Percentiles rank a stretch among this genome's conserved stretches.
These are phyloP conservation scores for Cystobasidium onofrii DNA, from an alignment of 768 basidiomycete genomes.

Conservation along the genomic window DNA sequence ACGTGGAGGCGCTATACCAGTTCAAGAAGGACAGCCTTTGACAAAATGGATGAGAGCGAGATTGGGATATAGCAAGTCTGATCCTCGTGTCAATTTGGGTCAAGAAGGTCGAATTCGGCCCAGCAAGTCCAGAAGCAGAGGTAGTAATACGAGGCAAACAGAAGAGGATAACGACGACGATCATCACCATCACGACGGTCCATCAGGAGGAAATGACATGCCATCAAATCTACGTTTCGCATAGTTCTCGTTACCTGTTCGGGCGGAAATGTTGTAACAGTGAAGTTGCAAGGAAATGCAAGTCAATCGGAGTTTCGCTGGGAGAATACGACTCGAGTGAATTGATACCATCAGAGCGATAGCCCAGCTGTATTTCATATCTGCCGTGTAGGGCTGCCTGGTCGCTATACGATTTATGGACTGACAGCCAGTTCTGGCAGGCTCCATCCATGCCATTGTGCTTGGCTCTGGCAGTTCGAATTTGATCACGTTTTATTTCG, in stretches of 20 bases:
- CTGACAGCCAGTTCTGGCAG: too few relatives aligned
- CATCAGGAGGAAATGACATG: conserved; percentile 51
- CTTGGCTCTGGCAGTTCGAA: too few relatives aligned
- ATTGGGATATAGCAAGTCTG: background rate
- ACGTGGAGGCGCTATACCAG: conserved; percentile 15
- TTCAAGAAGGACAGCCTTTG: background rate
- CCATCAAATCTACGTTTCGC: conserved; percentile 54
- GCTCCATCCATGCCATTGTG: too few relatives aligned
- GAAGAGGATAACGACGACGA: conserved; percentile 45
- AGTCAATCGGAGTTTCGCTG: background rate
- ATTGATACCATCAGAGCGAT: too few relatives aligned
- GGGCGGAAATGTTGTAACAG: background rate
- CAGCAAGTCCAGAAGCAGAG: conserved; percentile 42
- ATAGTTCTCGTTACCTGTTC: conserved; percentile 34
- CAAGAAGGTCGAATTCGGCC: conserved; percentile 40
- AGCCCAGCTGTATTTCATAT: too few relatives aligned
- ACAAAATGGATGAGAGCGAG: conserved; percentile 30
- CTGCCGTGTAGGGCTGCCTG: too few relatives aligned
- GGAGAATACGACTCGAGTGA: too few relatives aligned
- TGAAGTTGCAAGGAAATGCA: background rate
- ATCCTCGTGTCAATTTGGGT: background rate
- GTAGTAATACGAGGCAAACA: conserved; percentile 40
- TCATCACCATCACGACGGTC: conserved; percentile 46
- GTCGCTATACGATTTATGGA: too few relatives aligned
- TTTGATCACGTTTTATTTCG: too few relatives aligned